phyloP scores from a whole-genome alignment of 306 rosid genomes.

The Sesbania bispinosa region DNA sequence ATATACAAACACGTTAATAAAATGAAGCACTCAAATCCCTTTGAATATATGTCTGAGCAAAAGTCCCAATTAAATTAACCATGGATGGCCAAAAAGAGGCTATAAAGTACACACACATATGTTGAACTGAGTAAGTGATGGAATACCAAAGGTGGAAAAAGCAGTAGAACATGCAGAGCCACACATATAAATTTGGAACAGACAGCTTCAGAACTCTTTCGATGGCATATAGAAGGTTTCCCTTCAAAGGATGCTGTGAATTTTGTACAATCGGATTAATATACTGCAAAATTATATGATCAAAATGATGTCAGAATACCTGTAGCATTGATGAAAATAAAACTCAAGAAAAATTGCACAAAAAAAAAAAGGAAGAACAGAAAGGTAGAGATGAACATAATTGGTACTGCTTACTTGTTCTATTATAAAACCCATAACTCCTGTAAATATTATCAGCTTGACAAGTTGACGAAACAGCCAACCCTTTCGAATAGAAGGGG shows the following conservation, averaged over 20 bases:
- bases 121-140: constrained; percentile 13
- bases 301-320: constrained; percentile 30
- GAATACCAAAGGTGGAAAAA: constrained; percentile 88
- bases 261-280: constrained; percentile 88
- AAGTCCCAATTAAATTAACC: not conserved
- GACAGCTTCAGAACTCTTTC: constrained; percentile 98
- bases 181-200: constrained; percentile 93
- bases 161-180: constrained; percentile 99
- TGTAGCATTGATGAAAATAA: not conserved
- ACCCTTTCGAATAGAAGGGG: constrained; percentile 71
- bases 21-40: not conserved
- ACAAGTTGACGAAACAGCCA: constrained; percentile 88
- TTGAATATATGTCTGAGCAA: not conserved
- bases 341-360: not conserved
- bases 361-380: not conserved
- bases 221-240: constrained; percentile 68
- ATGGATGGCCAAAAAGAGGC: not conserved
- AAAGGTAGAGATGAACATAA: constrained; percentile 16
- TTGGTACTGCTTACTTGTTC: constrained; percentile 72
- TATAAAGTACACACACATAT: not conserved
- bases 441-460: constrained; percentile 85
- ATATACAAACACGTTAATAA: not conserved
- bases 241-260: constrained; percentile 95
- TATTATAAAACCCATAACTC: constrained; percentile 94
- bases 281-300: constrained; percentile 63